These are phyloP conservation scores for Spergularia marina DNA, from an alignment of 148 eudicot species.

Conservation along the genomic window DNA sequence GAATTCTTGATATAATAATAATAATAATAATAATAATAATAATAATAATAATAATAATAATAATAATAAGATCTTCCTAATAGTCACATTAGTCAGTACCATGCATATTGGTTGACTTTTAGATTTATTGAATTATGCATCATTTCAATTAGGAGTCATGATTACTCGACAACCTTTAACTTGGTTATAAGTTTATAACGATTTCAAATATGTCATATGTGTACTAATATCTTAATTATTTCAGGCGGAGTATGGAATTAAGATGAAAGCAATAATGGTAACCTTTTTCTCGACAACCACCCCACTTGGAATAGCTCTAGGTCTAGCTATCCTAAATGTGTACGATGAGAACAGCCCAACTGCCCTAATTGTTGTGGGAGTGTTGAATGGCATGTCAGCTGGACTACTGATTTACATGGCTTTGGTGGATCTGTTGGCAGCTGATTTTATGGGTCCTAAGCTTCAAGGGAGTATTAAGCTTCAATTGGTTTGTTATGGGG, in stretches of 20 bases:
- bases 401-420: conserved; percentile 66
- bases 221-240: not conserved
- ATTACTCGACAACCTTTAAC: no score
- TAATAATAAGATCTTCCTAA: no score
- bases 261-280: conserved; percentile 51
- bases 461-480: conserved; percentile 50
- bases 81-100: no score
- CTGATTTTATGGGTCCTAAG: conserved; percentile 52
- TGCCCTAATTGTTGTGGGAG: conserved; percentile 52
- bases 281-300: conserved; percentile 56
- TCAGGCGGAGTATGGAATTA: conserved; percentile 45
- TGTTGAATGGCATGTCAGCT: conserved; percentile 48
- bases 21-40: no score
- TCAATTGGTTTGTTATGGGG: conserved; percentile 37
- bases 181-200: no score
- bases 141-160: no score
- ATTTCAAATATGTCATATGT: no score
- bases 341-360: conserved; percentile 54
- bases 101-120: no score
- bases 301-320: conserved; percentile 53
- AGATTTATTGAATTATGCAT: no score
- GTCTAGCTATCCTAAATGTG: conserved; percentile 37
- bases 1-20: no score
- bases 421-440: conserved; percentile 51
- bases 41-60: no score